These are phyloP conservation scores for Stentor coeruleus DNA, from an alignment of 73 alveolate species.

Conservation along the genomic window DNA sequence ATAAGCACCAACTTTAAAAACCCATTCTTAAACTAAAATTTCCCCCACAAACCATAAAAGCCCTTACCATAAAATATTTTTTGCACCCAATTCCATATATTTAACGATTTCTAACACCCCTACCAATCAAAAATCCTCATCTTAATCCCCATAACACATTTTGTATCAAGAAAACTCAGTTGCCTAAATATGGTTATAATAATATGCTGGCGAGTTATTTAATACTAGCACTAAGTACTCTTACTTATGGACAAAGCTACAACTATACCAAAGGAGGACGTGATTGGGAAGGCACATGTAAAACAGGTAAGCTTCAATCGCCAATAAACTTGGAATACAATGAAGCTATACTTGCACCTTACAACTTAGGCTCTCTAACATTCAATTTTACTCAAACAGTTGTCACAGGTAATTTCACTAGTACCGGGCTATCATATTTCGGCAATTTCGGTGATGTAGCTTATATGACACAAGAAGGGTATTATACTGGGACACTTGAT, in stretches of 20 bases:
- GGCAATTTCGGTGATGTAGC: background rate
- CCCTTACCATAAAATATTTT: too few relatives aligned
- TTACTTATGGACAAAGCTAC: background rate
- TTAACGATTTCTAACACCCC: too few relatives aligned
- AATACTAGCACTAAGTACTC: background rate
- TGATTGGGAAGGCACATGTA: slow-evolving; percentile 18
- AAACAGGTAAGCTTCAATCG: background rate
- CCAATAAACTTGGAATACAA: background rate
- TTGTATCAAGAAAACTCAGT: too few relatives aligned
- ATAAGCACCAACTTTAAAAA: too few relatives aligned
- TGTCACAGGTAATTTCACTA: background rate
- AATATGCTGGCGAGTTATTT: background rate
- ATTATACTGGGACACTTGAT: background rate
- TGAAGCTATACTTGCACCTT: background rate
- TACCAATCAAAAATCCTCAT: too few relatives aligned
- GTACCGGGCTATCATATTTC: background rate
- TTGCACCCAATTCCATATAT: too few relatives aligned
- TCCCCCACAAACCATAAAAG: too few relatives aligned
- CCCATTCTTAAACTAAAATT: too few relatives aligned
- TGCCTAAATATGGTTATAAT: too few relatives aligned
- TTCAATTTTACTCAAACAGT: background rate
- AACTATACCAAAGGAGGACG: background rate
- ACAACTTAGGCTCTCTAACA: background rate
- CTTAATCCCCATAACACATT: too few relatives aligned
- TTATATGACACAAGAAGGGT: background rate